Evolutionary conservation across 2,329 filamentous ascomycete species (phyloP).

Genomic region (Knufia fluminis): DNA sequence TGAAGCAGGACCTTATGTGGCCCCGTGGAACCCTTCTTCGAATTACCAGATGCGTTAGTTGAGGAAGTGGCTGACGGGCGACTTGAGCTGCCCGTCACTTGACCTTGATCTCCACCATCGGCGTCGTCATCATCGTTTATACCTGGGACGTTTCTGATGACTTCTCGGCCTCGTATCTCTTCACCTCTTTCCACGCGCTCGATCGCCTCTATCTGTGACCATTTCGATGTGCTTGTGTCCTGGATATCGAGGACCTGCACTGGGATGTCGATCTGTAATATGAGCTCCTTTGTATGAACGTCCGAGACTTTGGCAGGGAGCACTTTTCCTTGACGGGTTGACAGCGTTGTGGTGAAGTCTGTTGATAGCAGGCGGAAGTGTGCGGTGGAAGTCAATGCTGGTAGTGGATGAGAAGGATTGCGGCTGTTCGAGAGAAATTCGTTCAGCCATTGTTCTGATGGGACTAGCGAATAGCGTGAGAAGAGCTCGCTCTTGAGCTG

Average conservation of each 20-base stretch:
- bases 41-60: constrained; percentile 13
- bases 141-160: constrained; percentile 61
- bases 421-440: constrained; percentile 48
- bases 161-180: constrained; percentile 59
- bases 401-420: constrained; percentile 47
- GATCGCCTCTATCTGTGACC: constrained; percentile 75
- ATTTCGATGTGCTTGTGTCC: constrained; percentile 68
- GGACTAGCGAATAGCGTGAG: constrained; percentile 17
- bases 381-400: constrained; percentile 67
- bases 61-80: constrained; percentile 8
- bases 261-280: constrained; percentile 53
- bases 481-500: constrained; percentile 12
- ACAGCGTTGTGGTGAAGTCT: constrained; percentile 59
- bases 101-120: constrained; percentile 4
- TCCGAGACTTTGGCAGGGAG: constrained; percentile 53
- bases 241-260: constrained; percentile 82
- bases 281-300: constrained; percentile 45
- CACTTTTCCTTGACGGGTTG: constrained; percentile 32
- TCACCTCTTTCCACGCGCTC: constrained; percentile 44
- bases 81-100: background rate
- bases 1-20: constrained; percentile 77
- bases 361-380: constrained; percentile 69
- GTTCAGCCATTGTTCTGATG: constrained; percentile 31
- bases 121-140: constrained; percentile 36
- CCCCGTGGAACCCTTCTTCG: constrained; percentile 34